phyloP scores from a whole-genome alignment of 192 early-diverging fungal genomes.

The Helicostylum pulchrum region DNA sequence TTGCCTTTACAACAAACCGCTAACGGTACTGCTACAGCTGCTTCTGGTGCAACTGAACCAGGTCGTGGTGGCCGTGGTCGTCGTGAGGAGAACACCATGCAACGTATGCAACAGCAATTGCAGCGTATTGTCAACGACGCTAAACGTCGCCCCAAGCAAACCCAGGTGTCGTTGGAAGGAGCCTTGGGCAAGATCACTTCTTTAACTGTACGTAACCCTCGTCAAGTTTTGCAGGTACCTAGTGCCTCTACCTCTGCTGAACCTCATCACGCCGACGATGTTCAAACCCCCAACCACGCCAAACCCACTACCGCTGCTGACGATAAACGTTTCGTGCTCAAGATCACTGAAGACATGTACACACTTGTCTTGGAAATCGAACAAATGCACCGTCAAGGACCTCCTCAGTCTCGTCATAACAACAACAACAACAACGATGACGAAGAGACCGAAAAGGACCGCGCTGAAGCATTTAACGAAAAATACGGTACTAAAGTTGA shows the following conservation, averaged over 20 bases:
- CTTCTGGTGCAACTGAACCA: conserved; percentile 17
- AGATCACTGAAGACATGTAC: conserved; percentile 79
- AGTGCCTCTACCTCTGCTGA: conserved; percentile 18
- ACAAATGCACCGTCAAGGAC: conserved; percentile 72
- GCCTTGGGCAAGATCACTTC: conserved; percentile 93
- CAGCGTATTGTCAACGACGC: conserved; percentile 94
- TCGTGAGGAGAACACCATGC: conserved; percentile 55
- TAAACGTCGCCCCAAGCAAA: conserved; percentile 80
- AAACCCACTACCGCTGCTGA: conserved; percentile 23
- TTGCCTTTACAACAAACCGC: conserved; percentile 29
- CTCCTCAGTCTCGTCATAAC: conserved; percentile 39
- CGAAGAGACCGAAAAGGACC: not conserved
- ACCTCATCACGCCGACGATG: not conserved
- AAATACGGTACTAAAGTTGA: conserved; percentile 44
- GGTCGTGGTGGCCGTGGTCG: conserved; percentile 41
- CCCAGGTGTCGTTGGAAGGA: conserved; percentile 88
- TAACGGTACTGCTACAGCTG: not conserved
- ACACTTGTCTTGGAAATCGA: conserved; percentile 77
- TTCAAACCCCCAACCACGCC: not conserved
- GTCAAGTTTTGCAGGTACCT: conserved; percentile 73
- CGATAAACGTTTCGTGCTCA: conserved; percentile 55
- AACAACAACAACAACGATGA: not conserved
- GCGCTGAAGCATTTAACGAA: conserved; percentile 42
- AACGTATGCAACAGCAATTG: conserved; percentile 91
- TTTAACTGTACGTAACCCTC: conserved; percentile 85